Percentiles rank a stretch among this genome's conserved stretches.
phyloP scores from a whole-genome alignment of 129 eudicot genomes.

The Heracleum sosnowskyi region DNA sequence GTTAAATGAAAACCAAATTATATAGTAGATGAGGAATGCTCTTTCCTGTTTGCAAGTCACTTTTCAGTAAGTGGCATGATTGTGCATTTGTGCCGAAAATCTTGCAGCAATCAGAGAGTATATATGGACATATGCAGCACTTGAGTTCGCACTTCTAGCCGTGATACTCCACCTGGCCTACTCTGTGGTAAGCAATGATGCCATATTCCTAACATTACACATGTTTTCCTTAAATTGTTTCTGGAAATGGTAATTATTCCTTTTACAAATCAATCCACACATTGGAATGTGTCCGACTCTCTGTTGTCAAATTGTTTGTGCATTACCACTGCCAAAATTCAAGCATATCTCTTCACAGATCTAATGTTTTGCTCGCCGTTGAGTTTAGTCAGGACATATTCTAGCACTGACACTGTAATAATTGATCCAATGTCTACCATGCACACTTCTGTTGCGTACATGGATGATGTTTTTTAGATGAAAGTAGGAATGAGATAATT shows the following conservation, averaged over 20 bases:
- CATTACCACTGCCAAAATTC: neutral
- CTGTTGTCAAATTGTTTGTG: neutral
- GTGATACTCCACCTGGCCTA: slow-evolving; percentile 57
- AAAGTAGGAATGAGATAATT: neutral
- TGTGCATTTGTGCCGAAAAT: slow-evolving; percentile 13
- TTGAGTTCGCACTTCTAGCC: slow-evolving; percentile 82
- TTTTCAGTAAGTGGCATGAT: neutral
- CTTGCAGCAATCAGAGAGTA: slow-evolving; percentile 82
- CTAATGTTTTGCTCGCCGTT: neutral
- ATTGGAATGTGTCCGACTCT: neutral
- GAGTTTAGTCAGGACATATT: neutral
- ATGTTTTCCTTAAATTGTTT: neutral
- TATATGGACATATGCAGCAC: slow-evolving; percentile 88
- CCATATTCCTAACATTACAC: neutral
- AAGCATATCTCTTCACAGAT: neutral
- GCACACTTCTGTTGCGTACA: neutral
- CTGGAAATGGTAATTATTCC: neutral
- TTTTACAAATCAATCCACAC: neutral
- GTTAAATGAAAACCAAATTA: neutral
- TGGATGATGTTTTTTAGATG: neutral
- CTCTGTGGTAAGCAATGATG: slow-evolving; percentile 47
- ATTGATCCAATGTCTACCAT: neutral
- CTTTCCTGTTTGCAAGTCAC: neutral
- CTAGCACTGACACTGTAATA: neutral
- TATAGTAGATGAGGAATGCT: neutral